A percentile compares a stretch with the other conserved stretches of the same genome.
These are phyloP conservation scores for Arachnopeziza araneosa DNA, from an alignment of 2,329 filamentous ascomycete species.

Conservation along the genomic window DNA sequence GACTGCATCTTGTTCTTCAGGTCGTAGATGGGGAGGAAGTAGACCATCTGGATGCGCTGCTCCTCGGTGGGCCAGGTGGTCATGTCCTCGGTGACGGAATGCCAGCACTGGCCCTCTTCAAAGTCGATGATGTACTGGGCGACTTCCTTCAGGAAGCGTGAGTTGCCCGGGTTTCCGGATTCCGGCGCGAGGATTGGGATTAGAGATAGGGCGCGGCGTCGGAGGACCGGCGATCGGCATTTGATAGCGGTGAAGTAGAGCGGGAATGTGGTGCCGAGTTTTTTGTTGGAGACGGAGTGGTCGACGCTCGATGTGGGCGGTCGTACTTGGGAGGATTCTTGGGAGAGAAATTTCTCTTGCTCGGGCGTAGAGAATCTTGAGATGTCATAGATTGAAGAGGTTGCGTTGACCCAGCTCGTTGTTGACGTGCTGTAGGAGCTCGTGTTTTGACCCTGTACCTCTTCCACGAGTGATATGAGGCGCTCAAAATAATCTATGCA, in stretches of 20 bases:
- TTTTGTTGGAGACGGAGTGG: not conserved
- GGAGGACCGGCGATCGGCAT: constrained; percentile 50
- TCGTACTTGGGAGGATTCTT: not conserved
- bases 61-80: not conserved
- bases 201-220: constrained; percentile 55
- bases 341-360: not conserved
- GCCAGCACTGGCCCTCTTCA: not conserved
- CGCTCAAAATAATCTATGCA: not conserved
- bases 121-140: not conserved
- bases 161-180: not conserved
- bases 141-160: not conserved
- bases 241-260: constrained; percentile 59
- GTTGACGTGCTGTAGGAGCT: not conserved
- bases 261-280: constrained; percentile 44
- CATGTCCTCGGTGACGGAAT: not conserved
- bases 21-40: not conserved
- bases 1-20: not conserved
- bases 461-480: not conserved
- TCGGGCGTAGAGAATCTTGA: not conserved
- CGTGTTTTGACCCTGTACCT: not conserved
- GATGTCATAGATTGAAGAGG: not conserved
- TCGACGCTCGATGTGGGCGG: not conserved
- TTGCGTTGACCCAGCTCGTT: not conserved
- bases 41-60: not conserved
- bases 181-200: constrained; percentile 27